Base-by-base conservation (phyloP, 116 monocot genomes). In the Phalaenopsis hybrid region DNA sequence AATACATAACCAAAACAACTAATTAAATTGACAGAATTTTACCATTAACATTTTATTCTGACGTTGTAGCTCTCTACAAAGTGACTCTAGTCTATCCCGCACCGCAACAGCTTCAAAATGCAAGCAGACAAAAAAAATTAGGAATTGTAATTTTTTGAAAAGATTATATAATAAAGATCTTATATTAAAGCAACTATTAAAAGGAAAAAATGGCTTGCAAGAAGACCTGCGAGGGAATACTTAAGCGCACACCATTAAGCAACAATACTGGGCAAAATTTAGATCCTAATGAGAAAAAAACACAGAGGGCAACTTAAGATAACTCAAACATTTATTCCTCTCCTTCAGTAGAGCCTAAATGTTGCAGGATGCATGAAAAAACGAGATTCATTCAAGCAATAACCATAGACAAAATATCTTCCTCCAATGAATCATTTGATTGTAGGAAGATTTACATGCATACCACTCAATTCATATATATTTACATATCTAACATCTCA, bases 31-130 rank as follows among this genome's bases (percentile, higher is more conserved):
- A 57, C 61, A 76, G 44, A 81, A 84, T 58, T 52, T 65, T 87
- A 98, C 98, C 98, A 92, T 92, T 4, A 98, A 93, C 86, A 95
- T 83, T 84, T 98, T 98, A 83, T 98, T 98, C 82, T 95, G 98
- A 55, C 93, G 91, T 77, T 98, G 98, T 77, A 98, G 82, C 80
- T 98, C 98, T 80, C 98, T 89, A 82, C 98, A 98, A 83, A 98
- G 89, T 50, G 98, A 95, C 75, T 98, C 98, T 49, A 98, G 98
- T 82, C 85, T 94, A 80, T 93, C 95, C 78, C 90, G 80, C 76
- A 95, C 89, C 52, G 92, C 89, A 92, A 98, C 82, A 89, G 98
- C 98, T 98, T 82, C 81, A 88, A 72, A 78, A 85, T 57, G 43
- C 79, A 88, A 85, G 51, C 6, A 79, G 50, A 43, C 31, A 79